Percentiles rank a stretch among this genome's conserved stretches.
Conservation (phyloP, 179 eudicot genomes). For the Silene vulgaris region DNA sequence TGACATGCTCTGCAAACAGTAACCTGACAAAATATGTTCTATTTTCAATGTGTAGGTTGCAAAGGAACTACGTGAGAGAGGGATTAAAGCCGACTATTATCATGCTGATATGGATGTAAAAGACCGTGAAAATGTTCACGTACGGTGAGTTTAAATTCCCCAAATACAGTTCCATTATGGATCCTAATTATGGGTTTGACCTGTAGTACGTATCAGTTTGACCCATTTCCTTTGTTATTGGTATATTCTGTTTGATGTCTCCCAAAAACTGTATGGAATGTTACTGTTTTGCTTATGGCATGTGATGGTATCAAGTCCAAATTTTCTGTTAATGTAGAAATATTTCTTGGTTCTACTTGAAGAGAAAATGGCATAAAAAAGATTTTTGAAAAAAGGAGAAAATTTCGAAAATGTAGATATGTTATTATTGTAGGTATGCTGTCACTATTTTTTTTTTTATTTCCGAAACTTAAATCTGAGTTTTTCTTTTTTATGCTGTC, state of each 20-base stretch:
- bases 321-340: not conserved
- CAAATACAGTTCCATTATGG: not conserved
- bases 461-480: too few relatives aligned
- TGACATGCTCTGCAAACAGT: not conserved
- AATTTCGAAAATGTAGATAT: not conserved
- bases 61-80: slow-evolving; percentile 71
- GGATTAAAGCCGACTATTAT: slow-evolving; percentile 77
- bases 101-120: slow-evolving; percentile 95
- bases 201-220: not conserved
- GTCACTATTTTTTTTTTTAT: too few relatives aligned
- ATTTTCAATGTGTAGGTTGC: slow-evolving; percentile 54
- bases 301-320: not conserved
- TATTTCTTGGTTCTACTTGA: not conserved
- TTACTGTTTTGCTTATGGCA: not conserved
- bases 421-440: too few relatives aligned
- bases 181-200: not conserved
- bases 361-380: not conserved
- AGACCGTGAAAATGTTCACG: slow-evolving; percentile 78
- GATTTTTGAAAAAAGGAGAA: not conserved
- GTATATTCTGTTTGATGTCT: not conserved
- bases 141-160: slow-evolving; percentile 39
- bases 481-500: too few relatives aligned
- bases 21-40: slow-evolving; percentile 16
- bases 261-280: not conserved
- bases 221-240: not conserved